These are phyloP conservation scores for Pseudomonodictys pantanalensis DNA, from an alignment of 495 filamentous ascomycete species.

Conservation along the genomic window DNA sequence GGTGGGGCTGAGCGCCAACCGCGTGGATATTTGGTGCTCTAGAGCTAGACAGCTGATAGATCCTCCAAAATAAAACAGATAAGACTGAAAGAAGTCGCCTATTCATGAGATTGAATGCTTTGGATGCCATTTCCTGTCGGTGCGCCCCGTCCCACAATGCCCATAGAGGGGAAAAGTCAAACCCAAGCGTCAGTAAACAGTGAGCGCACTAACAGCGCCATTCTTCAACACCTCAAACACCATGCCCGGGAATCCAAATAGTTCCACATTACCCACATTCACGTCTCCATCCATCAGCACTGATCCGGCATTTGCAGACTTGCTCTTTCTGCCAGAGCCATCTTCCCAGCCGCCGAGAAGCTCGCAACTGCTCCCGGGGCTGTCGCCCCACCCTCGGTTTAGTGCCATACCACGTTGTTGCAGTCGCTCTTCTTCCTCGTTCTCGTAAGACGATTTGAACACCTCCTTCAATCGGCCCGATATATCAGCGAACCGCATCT, in stretches of 20 bases:
- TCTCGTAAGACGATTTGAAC: constrained; percentile 66
- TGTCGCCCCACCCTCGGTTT: constrained; percentile 87
- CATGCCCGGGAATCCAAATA: constrained; percentile 91
- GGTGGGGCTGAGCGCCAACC: no score
- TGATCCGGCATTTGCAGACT: constrained; percentile 27
- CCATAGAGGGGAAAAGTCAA: no score
- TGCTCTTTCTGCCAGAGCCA: constrained; percentile 81
- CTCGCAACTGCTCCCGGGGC: constrained; percentile 85
- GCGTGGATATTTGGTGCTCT: no score
- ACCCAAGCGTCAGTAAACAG: constrained; percentile 72
- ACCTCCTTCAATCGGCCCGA: constrained; percentile 64
- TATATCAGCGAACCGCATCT: constrained; percentile 70
- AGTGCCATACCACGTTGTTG: constrained; percentile 79
- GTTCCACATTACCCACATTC: constrained; percentile 68
- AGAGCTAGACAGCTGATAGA: no score
- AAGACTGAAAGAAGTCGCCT: no score
- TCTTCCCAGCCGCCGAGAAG: constrained; percentile 90
- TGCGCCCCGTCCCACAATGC: no score
- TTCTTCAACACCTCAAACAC: constrained; percentile 96
- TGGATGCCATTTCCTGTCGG: no score
- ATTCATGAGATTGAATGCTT: no score
- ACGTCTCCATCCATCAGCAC: constrained; percentile 43
- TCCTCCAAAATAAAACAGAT: no score
- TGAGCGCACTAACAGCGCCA: constrained; percentile 80
- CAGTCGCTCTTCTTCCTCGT: constrained; percentile 57